Percentiles rank a stretch among this genome's conserved stretches.
phyloP scores from a whole-genome alignment of 73 alveolate species.

The Stentor roeselii region DNA sequence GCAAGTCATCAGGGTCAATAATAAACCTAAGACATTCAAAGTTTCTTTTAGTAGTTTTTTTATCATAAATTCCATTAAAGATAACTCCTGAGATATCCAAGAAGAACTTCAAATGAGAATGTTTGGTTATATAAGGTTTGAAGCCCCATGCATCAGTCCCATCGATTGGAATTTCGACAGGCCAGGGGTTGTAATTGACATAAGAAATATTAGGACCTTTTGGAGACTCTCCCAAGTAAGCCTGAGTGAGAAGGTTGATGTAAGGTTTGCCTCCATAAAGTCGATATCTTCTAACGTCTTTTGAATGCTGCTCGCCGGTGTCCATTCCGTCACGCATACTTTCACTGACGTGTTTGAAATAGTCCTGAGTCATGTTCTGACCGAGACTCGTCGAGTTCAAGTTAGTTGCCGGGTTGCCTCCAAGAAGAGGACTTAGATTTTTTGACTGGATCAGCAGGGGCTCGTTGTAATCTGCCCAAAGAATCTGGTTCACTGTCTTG shows the following conservation, averaged over 20 bases:
- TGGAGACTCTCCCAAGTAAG: constrained; percentile 11
- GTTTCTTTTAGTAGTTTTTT: neutral
- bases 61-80: neutral
- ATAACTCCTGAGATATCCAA: neutral
- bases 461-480: constrained; percentile 17
- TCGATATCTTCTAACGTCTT: neutral
- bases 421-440: neutral
- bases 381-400: neutral
- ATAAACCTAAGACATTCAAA: neutral
- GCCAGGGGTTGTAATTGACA: constrained; percentile 19
- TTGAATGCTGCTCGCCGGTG: neutral
- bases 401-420: constrained; percentile 21
- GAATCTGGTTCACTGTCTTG: constrained; percentile 3
- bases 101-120: neutral
- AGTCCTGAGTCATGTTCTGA: neutral
- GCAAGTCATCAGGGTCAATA: neutral
- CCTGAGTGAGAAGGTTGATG: neutral
- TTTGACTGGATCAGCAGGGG: neutral
- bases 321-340: neutral
- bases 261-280: constrained; percentile 9
- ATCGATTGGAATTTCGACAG: neutral
- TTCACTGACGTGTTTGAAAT: too few relatives aligned
- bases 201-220: neutral
- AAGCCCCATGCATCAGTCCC: constrained; percentile 25
- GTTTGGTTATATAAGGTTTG: neutral